A percentile compares a stretch with the other conserved stretches of the same genome.
These are phyloP conservation scores for Epichloe amarillans DNA, from an alignment of 2,329 filamentous ascomycete genomes.

Conservation along the genomic window DNA sequence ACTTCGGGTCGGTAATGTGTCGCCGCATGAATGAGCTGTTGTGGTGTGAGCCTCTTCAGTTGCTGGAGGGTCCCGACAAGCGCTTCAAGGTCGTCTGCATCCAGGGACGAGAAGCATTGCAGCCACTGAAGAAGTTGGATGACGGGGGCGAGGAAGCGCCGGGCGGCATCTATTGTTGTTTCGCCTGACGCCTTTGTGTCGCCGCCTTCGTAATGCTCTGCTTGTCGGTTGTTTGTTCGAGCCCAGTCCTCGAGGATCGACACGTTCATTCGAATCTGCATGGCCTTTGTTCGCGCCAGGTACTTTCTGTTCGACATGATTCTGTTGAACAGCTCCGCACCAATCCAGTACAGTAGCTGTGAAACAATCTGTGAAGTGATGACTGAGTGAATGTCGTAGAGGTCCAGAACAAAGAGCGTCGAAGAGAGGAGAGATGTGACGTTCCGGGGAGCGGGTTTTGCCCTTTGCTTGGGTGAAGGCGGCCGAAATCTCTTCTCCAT, in stretches of 20 bases:
- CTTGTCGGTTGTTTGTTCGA: slow-evolving; percentile 78
- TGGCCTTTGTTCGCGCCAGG: slow-evolving; percentile 88
- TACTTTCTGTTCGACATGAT: slow-evolving; percentile 96
- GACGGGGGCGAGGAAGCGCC: slow-evolving; percentile 74
- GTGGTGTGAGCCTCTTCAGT: slow-evolving; percentile 68
- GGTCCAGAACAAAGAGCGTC: slow-evolving; percentile 87
- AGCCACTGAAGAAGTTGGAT: slow-evolving; percentile 95
- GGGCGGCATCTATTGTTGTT: slow-evolving; percentile 69
- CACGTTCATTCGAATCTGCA: slow-evolving; percentile 99
- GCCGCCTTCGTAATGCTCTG: slow-evolving; percentile 90
- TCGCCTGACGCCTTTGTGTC: slow-evolving; percentile 78
- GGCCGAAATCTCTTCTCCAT: slow-evolving; percentile 82
- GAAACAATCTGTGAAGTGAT: slow-evolving; percentile 85
- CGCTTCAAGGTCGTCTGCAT: slow-evolving; percentile 71
- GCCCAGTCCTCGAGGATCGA: slow-evolving; percentile 95
- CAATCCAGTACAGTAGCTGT: slow-evolving; percentile 91
- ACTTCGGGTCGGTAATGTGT: slow-evolving; percentile 92
- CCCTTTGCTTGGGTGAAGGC: slow-evolving; percentile 82
- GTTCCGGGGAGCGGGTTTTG: slow-evolving; percentile 84
- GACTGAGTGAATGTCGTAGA: slow-evolving; percentile 98
- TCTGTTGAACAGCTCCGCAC: slow-evolving; percentile 91
- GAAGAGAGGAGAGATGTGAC: slow-evolving; percentile 92
- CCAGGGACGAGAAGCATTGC: slow-evolving; percentile 91
- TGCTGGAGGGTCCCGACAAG: slow-evolving; percentile 82
- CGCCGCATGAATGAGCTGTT: slow-evolving; percentile 82